phyloP scores from a whole-genome alignment of 2,329 filamentous ascomycete genomes.

The Ophiognomonia clavigignenti-juglandacearum region DNA sequence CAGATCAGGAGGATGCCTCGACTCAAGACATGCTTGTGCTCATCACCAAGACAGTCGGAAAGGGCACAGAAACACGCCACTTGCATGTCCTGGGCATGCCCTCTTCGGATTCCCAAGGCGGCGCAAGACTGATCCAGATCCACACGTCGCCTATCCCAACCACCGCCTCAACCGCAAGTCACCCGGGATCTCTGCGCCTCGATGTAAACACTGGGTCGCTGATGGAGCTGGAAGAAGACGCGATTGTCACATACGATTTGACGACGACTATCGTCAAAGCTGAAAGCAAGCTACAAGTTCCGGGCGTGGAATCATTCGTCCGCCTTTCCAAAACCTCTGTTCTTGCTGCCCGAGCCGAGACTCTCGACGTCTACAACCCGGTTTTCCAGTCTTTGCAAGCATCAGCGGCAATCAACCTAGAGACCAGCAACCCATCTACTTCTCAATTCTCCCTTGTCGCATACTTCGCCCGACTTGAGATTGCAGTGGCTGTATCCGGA shows the following conservation, averaged over 20 bases:
- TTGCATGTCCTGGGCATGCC: constrained; percentile 28
- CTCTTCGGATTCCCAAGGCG: constrained; percentile 1
- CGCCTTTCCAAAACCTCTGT: constrained; percentile 63
- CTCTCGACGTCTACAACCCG: constrained; percentile 63
- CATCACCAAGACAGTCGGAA: constrained; percentile 36
- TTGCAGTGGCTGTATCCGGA: constrained; percentile 61
- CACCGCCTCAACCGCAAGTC: constrained; percentile 6
- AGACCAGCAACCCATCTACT: constrained; percentile 24
- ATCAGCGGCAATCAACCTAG: constrained; percentile 39
- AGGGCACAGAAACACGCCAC: constrained; percentile 22
- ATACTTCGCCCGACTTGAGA: constrained; percentile 62
- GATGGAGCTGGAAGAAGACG: constrained; percentile 50
- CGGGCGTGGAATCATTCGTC: constrained; percentile 56
- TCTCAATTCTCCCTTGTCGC: constrained; percentile 43
- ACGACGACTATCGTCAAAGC: constrained; percentile 57
- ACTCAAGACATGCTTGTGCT: constrained; percentile 51
- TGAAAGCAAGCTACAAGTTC: constrained; percentile 47
- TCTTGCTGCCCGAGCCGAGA: constrained; percentile 52
- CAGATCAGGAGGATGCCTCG: constrained; percentile 36
- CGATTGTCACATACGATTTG: constrained; percentile 59
- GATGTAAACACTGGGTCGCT: constrained; percentile 61
- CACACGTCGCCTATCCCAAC: constrained; percentile 28
- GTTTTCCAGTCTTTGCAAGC: constrained; percentile 60
- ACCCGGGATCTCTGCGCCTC: constrained; percentile 39
- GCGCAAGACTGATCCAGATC: constrained; percentile 19